Base-by-base conservation (phyloP, 2,329 filamentous ascomycete species). In the Pyricularia grisea region DNA sequence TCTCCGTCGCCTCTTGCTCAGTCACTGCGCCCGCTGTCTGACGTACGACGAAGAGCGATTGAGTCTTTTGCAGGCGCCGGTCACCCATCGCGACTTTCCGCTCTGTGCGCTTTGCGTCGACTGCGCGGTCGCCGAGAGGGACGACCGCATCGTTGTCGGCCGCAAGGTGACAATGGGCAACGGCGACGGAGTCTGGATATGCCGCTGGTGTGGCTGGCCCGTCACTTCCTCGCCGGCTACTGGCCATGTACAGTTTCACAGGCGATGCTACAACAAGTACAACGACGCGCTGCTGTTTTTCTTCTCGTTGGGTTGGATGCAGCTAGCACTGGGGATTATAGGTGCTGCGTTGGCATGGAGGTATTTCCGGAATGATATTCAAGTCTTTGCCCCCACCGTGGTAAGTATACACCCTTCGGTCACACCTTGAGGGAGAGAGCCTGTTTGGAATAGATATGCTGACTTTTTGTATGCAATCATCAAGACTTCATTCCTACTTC, bases 151-250 rank as follows among this genome's bases (percentile, higher is more conserved):
- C 14, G 72, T 73, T 27, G 76, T 81, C 4, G 81, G 81, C 5
- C 72, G 73, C n/a, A 75, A 73, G 71, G 76, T 81, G n/a, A 72
- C 72, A 0, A 75, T 83, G 61, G 80, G 75, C 6, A 79, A 79
- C 63, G 72, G 73, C 23, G 71, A 73, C 11, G 73, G 71, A 4
- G 76, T 78, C 31, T 82, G 77, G 75, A 75, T 81, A 12, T 84
- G 82, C 64, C 77, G 81, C 7, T 83, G 80, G 77, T 83, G 82
- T 72, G 81, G 81, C 0, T 77, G 74, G 70, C 81, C 81, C 9
- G 74, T 82, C 36, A 71, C 73, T 5, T 70, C 70, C 4, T 73
- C 73, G 30, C 70, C 73, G 12, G 76, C 76, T 10, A 77, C 73
- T 71, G 76, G 77, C 7, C 75, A 78, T 67, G 74, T 77, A 36